Evolutionary conservation across 2,329 filamentous ascomycete genomes (phyloP).

Genomic region (Aspergillus sp.): DNA sequence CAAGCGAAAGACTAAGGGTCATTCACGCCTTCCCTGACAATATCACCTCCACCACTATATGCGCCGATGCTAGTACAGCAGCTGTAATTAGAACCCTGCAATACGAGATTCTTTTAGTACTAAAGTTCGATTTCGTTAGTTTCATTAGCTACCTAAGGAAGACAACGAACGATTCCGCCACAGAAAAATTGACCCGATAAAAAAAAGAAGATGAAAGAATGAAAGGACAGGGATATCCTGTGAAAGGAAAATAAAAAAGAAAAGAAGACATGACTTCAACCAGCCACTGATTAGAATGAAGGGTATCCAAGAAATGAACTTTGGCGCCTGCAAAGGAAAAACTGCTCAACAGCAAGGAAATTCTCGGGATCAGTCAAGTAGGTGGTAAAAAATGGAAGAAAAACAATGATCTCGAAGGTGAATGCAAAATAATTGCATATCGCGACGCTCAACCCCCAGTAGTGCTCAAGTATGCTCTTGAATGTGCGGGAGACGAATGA

Average conservation of each 20-base stretch:
- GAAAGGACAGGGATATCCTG: conserved; percentile 11
- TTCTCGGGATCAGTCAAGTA: conserved; percentile 4
- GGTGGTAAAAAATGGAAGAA: conserved; percentile 19
- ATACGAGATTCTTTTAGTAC: conserved; percentile 16
- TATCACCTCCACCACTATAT: background rate
- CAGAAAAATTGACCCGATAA: conserved; percentile 12
- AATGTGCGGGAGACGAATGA: conserved; percentile 4
- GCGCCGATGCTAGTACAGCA: background rate
- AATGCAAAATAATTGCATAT: background rate
- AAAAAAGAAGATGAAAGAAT: conserved; percentile 17
- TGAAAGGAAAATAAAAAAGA: conserved; percentile 4
- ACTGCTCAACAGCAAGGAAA: conserved; percentile 22
- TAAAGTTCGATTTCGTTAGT: conserved; percentile 25
- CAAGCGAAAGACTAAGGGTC: background rate
- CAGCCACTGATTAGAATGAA: conserved; percentile 28
- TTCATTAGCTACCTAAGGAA: conserved; percentile 23
- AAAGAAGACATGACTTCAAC: conserved; percentile 24
- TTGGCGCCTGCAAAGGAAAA: conserved; percentile 25
- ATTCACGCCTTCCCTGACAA: background rate
- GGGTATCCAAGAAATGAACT: conserved; percentile 32
- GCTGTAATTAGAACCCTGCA: background rate
- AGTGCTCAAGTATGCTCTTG: conserved; percentile 2
- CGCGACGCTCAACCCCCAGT: too few relatives aligned
- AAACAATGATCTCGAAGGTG: conserved; percentile 7
- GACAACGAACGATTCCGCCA: conserved; percentile 19